Conservation (phyloP, 176 grass and related monocot genomes). For the Thinopyrum elongatum region DNA sequence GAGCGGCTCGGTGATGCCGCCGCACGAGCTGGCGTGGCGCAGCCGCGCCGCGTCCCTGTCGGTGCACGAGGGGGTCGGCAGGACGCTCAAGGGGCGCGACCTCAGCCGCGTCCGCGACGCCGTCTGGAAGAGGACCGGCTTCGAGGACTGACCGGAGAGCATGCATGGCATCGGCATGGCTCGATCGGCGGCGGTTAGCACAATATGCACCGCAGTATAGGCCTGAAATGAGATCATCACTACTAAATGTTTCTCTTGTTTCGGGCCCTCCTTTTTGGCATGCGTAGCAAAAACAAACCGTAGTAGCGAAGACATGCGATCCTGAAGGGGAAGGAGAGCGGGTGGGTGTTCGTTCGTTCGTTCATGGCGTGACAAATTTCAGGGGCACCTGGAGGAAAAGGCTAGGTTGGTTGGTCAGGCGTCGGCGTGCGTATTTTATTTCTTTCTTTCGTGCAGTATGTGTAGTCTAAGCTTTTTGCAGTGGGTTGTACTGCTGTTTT, state of each 20-base stretch:
- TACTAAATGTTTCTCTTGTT: not conserved
- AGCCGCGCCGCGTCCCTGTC: conserved; percentile 65
- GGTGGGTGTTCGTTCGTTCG: conserved; percentile 26
- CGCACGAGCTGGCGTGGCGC: conserved; percentile 77
- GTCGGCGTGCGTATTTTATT: not conserved
- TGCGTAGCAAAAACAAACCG: not conserved
- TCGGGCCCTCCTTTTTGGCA: not conserved
- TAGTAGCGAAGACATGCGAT: not conserved
- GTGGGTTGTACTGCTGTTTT: conserved; percentile 1
- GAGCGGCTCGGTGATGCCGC: conserved; percentile 43
- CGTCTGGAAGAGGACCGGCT: conserved; percentile 93
- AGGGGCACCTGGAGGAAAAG: conserved; percentile 23
- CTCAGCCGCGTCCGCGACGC: conserved; percentile 88
- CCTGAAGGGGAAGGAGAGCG: not conserved
- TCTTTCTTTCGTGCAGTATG: not conserved
- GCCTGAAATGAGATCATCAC: not conserved
- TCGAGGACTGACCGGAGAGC: conserved; percentile 55
- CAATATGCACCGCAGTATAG: not conserved
- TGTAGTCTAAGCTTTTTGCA: not conserved
- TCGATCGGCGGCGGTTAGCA: not conserved
- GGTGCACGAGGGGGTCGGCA: conserved; percentile 85
- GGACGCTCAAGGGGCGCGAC: conserved; percentile 95
- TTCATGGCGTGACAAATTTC: conserved; percentile 35
- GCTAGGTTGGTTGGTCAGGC: not conserved
- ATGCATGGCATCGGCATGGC: not conserved